Evolutionary conservation across 2,329 filamentous ascomycete genomes (phyloP).

Genomic region (Emergomyces orientalis): DNA sequence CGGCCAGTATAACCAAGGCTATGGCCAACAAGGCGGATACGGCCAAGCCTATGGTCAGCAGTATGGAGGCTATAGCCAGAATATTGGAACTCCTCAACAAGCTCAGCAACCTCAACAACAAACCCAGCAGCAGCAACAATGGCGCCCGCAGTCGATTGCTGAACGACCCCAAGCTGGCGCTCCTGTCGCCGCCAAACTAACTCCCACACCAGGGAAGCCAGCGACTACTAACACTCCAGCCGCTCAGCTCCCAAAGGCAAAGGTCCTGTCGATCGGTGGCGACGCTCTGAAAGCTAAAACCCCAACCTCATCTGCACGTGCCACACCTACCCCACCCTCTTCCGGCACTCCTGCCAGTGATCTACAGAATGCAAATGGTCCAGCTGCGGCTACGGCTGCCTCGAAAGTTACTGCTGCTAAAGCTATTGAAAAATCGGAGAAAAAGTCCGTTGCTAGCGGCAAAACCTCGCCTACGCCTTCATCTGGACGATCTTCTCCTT

Average conservation of each 20-base stretch:
- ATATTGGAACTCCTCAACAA: conserved; percentile 30
- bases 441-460: conserved; percentile 54
- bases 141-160: conserved; percentile 18
- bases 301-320: conserved; percentile 53
- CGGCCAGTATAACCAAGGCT: conserved; percentile 39
- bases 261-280: conserved; percentile 52
- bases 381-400: conserved; percentile 53
- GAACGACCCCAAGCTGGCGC: conserved; percentile 11
- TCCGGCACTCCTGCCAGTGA: conserved; percentile 41
- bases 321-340: conserved; percentile 34
- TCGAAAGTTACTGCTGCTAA: conserved; percentile 80
- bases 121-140: conserved; percentile 39
- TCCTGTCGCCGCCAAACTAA: conserved; percentile 25
- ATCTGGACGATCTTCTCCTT: conserved; percentile 73
- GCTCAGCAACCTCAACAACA: conserved; percentile 32
- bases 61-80: conserved; percentile 36
- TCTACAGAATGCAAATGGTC: conserved; percentile 37
- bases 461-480: conserved; percentile 72
- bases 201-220: conserved; percentile 42
- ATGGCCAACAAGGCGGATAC: conserved; percentile 41
- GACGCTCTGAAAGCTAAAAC: conserved; percentile 59
- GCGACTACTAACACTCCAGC: conserved; percentile 24
- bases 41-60: conserved; percentile 38
- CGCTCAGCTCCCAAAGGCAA: conserved; percentile 44
- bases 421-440: conserved; percentile 83